Conservation (phyloP, 306 rosid genomes). For the Cucurbita maxima region DNA sequence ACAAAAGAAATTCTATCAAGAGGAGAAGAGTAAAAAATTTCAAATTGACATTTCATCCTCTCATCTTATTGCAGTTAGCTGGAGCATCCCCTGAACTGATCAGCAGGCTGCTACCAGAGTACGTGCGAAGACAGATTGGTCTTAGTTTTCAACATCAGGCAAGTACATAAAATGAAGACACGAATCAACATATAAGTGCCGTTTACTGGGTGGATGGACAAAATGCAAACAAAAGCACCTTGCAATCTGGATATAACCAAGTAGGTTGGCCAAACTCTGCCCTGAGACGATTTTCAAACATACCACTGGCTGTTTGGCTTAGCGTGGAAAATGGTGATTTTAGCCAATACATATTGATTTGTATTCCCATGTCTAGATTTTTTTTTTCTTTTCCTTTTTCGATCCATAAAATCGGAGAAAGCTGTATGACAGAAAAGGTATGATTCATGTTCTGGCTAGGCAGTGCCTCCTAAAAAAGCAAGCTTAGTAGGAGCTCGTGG, state of each 20-base stretch:
- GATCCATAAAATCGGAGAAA: neutral
- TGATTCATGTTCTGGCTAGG: constrained; percentile 10
- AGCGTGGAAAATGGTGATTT: constrained; percentile 22
- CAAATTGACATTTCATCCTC: neutral
- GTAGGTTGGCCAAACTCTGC: constrained; percentile 30
- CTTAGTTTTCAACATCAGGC: constrained; percentile 38
- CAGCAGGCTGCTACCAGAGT: constrained; percentile 76
- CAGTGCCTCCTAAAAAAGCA: neutral
- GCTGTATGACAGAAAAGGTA: neutral
- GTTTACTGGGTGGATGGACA: constrained; percentile 14
- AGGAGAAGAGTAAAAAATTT: neutral
- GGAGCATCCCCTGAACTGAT: constrained; percentile 78
- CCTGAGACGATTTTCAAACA: constrained; percentile 41
- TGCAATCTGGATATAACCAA: constrained; percentile 23
- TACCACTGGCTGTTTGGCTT: constrained; percentile 30
- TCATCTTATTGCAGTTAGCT: constrained; percentile 33
- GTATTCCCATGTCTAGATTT: constrained; percentile 7
- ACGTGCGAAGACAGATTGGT: constrained; percentile 50
- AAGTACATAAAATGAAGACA: constrained; percentile 39
- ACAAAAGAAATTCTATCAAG: neutral
- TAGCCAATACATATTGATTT: constrained; percentile 6
- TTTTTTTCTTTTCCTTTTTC: neutral
- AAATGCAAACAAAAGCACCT: constrained; percentile 22
- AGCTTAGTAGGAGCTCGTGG: neutral
- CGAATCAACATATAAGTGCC: constrained; percentile 16